Evolutionary conservation across 345 rosid species (phyloP), one percentile per base, ranked within the genome.

Genomic region (Excoecaria cochinchinensis): DNA sequence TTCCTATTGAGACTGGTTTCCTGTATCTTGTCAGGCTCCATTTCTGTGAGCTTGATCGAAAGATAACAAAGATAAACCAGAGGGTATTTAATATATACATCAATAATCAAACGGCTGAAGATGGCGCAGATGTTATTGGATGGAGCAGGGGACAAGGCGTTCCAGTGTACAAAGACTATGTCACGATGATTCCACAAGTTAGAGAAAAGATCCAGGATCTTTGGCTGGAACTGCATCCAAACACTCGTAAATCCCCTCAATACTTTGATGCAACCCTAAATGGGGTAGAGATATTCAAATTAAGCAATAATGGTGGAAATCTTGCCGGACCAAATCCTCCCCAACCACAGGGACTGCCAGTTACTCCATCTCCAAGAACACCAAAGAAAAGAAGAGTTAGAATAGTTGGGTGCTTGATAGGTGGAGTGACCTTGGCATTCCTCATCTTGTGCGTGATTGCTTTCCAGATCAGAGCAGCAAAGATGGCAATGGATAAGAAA

Each of bases 21-120:
- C 6, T 21, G 9, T 76, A 69, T 58, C 79, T 76, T 25, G 69
- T 76, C 52, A 36, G 79, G 63, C 69, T 76, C 25, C 79, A 76
- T 69, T 76, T 69, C 62, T 76, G 79, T 24, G 68, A 76, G 64
- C 40, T 69, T 22, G 15, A 48, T 9, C 22, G 44, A 21, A 6
- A 2, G 9, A 69, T 38, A 14, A 69, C 68, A 6, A 38, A 17
- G 17, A 42, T 31, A 21, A 61, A 70, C 17, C 44, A 69, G 4
- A 40, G 57, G 25, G 74, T 51, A 25, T 76, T 76, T 39, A 13
- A 14, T 7, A 16, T 76, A 38, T 69, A 31, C n/a, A 69, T 76
- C 61, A 61, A 76, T 42, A 61, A 70, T 39, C 40, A 59, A 61
- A 69, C 74, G 6, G 79, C 47, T 6, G 48, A 69, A 25, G n/a